Evolutionary conservation across 2,329 filamentous ascomycete genomes (phyloP).

Genomic region (Akanthomyces lecanii): DNA sequence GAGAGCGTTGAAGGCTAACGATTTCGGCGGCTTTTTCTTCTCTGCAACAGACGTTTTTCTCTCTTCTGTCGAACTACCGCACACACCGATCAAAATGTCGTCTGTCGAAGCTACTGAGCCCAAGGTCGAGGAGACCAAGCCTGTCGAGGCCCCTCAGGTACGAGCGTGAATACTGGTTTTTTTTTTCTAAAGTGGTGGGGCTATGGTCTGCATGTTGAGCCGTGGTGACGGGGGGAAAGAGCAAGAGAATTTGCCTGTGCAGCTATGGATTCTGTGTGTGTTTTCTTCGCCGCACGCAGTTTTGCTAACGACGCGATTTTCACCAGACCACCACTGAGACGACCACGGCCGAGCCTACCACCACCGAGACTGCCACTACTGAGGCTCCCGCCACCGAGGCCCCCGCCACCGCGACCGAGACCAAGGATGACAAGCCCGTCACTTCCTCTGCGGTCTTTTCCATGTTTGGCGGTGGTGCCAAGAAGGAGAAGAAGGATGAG

Average conservation of each 20-base stretch:
- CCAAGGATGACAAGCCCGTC: constrained; percentile 37
- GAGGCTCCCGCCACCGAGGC: constrained; percentile 22
- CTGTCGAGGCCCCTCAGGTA: constrained; percentile 29
- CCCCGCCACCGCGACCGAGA: constrained; percentile 20
- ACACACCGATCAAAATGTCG: constrained; percentile 39
- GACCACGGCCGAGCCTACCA: constrained; percentile 19
- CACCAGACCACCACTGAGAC: background rate
- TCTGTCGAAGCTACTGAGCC: constrained; percentile 48
- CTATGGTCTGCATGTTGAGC: background rate
- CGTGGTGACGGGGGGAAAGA: background rate
- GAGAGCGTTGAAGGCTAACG: constrained; percentile 10
- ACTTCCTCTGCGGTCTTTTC: constrained; percentile 75
- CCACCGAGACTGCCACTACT: background rate
- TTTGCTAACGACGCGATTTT: background rate
- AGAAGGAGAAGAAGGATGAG: constrained; percentile 91
- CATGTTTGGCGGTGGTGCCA: constrained; percentile 97
- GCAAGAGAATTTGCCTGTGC: background rate
- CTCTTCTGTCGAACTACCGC: constrained; percentile 8
- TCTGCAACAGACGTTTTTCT: constrained; percentile 6
- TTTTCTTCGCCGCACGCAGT: background rate
- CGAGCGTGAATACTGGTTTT: constrained; percentile 17
- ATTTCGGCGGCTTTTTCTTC: background rate
- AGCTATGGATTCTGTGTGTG: background rate
- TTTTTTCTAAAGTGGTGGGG: background rate
- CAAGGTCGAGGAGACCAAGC: constrained; percentile 49